These are phyloP conservation scores for Hirsutella minnesotensis DNA, from an alignment of 2,329 filamentous ascomycete genomes.

Conservation along the genomic window DNA sequence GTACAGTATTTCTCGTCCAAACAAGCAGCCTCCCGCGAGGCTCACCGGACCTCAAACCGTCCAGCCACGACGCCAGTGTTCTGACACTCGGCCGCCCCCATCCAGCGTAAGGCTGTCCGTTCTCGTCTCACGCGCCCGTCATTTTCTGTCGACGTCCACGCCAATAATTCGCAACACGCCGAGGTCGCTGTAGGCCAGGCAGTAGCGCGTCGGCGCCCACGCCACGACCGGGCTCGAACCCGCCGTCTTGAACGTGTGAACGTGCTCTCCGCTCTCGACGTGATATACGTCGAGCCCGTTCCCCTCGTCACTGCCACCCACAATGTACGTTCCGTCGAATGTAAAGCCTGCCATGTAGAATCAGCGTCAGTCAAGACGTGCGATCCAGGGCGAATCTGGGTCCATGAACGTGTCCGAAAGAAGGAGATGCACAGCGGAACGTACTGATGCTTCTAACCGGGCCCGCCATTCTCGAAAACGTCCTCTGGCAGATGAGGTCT, in stretches of 20 bases:
- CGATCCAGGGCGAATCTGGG: too few relatives aligned
- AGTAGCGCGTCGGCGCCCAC: slow-evolving; percentile 67
- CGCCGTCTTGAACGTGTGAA: slow-evolving; percentile 59
- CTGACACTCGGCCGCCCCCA: too few relatives aligned
- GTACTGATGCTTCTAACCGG: slow-evolving; percentile 57
- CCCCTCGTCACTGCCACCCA: slow-evolving; percentile 63
- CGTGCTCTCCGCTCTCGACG: slow-evolving; percentile 60
- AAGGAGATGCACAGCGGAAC: slow-evolving; percentile 11
- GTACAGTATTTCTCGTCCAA: too few relatives aligned
- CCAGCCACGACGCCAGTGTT: too few relatives aligned
- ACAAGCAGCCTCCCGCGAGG: too few relatives aligned
- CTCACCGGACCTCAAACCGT: too few relatives aligned
- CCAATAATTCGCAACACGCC: slow-evolving; percentile 60
- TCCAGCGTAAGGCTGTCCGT: background rate
- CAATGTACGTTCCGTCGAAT: slow-evolving; percentile 65
- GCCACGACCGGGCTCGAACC: slow-evolving; percentile 54
- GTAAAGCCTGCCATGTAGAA: slow-evolving; percentile 50
- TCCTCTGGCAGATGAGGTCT: slow-evolving; percentile 65
- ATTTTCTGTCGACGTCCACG: slow-evolving; percentile 34
- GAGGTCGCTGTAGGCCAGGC: slow-evolving; percentile 60
- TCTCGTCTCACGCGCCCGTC: slow-evolving; percentile 1
- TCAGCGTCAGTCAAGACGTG: background rate
- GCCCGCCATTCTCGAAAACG: slow-evolving; percentile 55
- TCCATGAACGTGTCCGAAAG: too few relatives aligned
- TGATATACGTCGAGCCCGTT: slow-evolving; percentile 58